A percentile compares a stretch with the other conserved stretches of the same genome.
These are phyloP conservation scores for Nicotiana benthamiana DNA, from an alignment of 257 asterid species.

Conservation along the genomic window DNA sequence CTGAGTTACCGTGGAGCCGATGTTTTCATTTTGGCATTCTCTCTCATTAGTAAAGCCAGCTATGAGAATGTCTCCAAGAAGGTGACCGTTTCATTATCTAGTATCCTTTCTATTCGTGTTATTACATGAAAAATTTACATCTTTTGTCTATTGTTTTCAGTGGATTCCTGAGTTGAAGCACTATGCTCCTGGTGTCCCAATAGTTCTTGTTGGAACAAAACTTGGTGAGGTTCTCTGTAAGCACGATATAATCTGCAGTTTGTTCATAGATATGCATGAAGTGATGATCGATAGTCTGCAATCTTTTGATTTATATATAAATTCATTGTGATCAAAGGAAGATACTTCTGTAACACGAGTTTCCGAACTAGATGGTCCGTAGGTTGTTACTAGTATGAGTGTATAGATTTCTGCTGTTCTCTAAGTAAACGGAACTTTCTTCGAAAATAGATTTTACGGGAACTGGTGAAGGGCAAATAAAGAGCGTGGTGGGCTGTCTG, in stretches of 20 bases:
- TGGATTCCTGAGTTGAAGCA: slow-evolving; percentile 36
- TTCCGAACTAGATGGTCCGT: background rate
- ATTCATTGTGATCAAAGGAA: background rate
- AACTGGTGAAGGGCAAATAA: background rate
- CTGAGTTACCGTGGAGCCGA: slow-evolving; percentile 33
- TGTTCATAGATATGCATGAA: background rate
- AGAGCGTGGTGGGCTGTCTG: background rate
- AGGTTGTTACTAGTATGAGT: background rate
- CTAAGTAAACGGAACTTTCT: background rate
- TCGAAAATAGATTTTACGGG: background rate
- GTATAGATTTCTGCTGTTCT: background rate
- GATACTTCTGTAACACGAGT: background rate
- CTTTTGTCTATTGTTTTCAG: slow-evolving; percentile 10
- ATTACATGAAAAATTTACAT: background rate
- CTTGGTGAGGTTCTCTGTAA: slow-evolving; percentile 20
- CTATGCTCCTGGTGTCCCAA: slow-evolving; percentile 35
- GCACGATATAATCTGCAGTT: background rate
- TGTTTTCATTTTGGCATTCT: slow-evolving; percentile 31
- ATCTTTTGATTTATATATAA: background rate
- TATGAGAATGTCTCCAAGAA: slow-evolving; percentile 28
- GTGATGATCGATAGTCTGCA: background rate
- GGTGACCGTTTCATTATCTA: slow-evolving; percentile 2
- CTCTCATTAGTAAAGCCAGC: slow-evolving; percentile 34
- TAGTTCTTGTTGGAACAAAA: slow-evolving; percentile 31
- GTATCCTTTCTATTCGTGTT: background rate